phyloP scores from a whole-genome alignment of 768 basidiomycete genomes.

The Cystobasidium onofrii region DNA sequence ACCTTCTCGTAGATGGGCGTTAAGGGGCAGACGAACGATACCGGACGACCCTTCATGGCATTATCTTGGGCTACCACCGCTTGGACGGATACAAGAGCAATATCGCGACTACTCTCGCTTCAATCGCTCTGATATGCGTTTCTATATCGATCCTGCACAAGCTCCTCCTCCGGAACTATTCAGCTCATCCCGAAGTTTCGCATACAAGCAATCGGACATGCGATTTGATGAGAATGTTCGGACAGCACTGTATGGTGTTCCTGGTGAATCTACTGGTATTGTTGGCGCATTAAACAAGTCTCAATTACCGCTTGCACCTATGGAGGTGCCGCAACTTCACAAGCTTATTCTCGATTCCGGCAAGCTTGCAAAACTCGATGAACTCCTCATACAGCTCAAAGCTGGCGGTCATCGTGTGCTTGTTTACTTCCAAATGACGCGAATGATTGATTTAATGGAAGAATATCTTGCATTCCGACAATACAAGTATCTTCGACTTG shows the following conservation, averaged over 20 bases:
- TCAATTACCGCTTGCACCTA: conserved; percentile 69
- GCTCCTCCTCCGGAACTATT: conserved; percentile 70
- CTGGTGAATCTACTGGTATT: conserved; percentile 61
- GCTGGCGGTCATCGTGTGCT: conserved; percentile 84
- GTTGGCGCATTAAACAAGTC: conserved; percentile 58
- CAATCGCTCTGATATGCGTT: conserved; percentile 68
- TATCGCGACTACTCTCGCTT: conserved; percentile 70
- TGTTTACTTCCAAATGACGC: conserved; percentile 99
- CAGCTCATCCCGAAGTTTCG: conserved; percentile 68
- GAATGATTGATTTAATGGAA: conserved; percentile 99
- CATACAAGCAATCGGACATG: conserved; percentile 58
- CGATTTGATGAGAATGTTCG: conserved; percentile 66
- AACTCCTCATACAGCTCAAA: conserved; percentile 83
- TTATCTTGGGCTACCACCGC: conserved; percentile 45
- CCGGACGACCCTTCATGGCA: conserved; percentile 30
- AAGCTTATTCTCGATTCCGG: conserved; percentile 92
- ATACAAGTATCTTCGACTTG: conserved; percentile 42
- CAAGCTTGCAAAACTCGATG: conserved; percentile 83
- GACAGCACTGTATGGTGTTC: conserved; percentile 73
- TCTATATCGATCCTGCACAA: conserved; percentile 74
- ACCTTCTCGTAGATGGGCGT: conserved; percentile 11
- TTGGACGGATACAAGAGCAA: conserved; percentile 57
- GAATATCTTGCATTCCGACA: conserved; percentile 95
- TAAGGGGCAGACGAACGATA: neutral
- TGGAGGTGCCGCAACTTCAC: conserved; percentile 91